Conservation (phyloP, 345 rosid genomes). For the Viola odorata region DNA sequence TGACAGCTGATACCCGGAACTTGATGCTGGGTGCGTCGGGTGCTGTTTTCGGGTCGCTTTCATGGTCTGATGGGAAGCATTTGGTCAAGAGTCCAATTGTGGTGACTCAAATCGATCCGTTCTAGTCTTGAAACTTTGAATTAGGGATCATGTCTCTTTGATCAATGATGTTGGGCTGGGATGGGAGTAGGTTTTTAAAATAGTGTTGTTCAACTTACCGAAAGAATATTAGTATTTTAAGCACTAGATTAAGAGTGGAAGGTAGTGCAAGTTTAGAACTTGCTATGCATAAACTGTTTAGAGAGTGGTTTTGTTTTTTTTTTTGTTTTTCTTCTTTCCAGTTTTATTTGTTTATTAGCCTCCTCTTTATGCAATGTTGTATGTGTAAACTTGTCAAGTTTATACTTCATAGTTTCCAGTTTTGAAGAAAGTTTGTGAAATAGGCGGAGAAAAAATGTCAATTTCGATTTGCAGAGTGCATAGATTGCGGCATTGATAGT, state of each 20-base stretch:
- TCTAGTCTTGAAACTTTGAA: constrained; percentile 22
- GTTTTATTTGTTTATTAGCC: neutral
- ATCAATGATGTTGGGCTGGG: constrained; percentile 13
- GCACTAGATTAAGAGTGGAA: neutral
- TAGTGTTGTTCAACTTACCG: too few relatives aligned
- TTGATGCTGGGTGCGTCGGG: constrained; percentile 54
- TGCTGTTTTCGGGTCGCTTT: constrained; percentile 62
- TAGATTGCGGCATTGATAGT: constrained; percentile 5
- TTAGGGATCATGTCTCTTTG: constrained; percentile 22
- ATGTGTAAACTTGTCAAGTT: constrained; percentile 31
- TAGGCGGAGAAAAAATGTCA: neutral
- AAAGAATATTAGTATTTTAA: too few relatives aligned
- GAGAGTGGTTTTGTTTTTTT: too few relatives aligned
- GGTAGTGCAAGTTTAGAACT: constrained; percentile 12
- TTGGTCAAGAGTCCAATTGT: constrained; percentile 67
- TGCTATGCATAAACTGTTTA: constrained; percentile 8
- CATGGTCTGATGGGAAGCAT: constrained; percentile 79
- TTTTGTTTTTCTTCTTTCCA: neutral
- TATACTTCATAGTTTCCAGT: constrained; percentile 4
- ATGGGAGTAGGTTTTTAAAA: neutral
- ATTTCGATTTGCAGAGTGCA: too few relatives aligned
- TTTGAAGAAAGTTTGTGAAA: neutral
- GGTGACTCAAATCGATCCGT: constrained; percentile 49
- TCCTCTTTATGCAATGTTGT: constrained; percentile 6
- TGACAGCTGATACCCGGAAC: constrained; percentile 42